Percentiles rank a stretch among this genome's conserved stretches.
Conservation (phyloP, 805 yeast genomes). For the Millerozyma miso region DNA sequence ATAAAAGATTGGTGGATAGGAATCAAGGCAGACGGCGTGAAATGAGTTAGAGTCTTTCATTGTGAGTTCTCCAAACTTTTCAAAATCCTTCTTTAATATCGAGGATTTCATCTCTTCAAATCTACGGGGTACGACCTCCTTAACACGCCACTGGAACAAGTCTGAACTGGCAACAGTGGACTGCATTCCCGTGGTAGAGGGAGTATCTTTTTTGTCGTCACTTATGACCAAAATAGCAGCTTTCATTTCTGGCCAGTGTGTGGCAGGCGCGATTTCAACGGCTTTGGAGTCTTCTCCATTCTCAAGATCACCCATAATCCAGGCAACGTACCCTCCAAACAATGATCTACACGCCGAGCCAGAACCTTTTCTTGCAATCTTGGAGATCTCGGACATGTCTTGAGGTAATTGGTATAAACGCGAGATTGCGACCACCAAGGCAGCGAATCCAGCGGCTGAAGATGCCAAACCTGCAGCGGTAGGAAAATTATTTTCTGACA, state of each 20-base stretch:
- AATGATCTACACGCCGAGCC: slow-evolving; percentile 98
- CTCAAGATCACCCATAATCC: slow-evolving; percentile 85
- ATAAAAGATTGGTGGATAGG: slow-evolving; percentile 93
- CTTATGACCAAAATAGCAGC: slow-evolving; percentile 91
- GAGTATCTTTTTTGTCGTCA: slow-evolving; percentile 90
- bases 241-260: slow-evolving; percentile 89
- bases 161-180: slow-evolving; percentile 86
- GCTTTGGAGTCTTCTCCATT: slow-evolving; percentile 96
- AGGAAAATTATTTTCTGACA: slow-evolving; percentile 94
- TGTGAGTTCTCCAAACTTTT: slow-evolving; percentile 79
- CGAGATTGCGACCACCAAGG: slow-evolving; percentile 86
- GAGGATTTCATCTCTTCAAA: slow-evolving; percentile 78
- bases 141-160: slow-evolving; percentile 74
- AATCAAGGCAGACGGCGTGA: slow-evolving; percentile 96
- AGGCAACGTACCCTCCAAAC: slow-evolving; percentile 96
- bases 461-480: slow-evolving; percentile 99
- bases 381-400: slow-evolving; percentile 77
- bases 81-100: slow-evolving; percentile 70
- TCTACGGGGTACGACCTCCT: slow-evolving; percentile 80
- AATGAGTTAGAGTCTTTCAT: slow-evolving; percentile 96
- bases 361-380: slow-evolving; percentile 95
- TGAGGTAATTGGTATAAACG: slow-evolving; percentile 81
- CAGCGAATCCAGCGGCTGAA: slow-evolving; percentile 98
- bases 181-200: slow-evolving; percentile 97
- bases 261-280: slow-evolving; percentile 78